Percentiles rank a stretch among this genome's conserved stretches.
Evolutionary conservation across 2,329 filamentous ascomycete species (phyloP).

Genomic region (Westerdykella sp.): DNA sequence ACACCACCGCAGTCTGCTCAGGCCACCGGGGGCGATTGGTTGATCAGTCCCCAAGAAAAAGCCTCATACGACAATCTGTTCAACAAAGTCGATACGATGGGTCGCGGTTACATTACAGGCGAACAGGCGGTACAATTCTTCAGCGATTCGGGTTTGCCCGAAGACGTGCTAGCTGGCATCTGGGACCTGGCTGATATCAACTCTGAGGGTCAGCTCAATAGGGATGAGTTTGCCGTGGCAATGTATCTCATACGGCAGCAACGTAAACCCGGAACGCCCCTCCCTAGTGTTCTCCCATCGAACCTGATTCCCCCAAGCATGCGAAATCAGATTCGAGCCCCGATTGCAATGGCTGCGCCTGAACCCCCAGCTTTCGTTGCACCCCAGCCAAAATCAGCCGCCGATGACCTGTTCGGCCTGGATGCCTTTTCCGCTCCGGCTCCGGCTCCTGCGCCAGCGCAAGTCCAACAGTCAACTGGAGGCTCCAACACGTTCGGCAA

Average conservation of each 20-base stretch:
- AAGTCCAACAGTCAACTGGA: slow-evolving; percentile 66
- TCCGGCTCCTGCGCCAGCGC: slow-evolving; percentile 46
- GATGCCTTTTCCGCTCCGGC: slow-evolving; percentile 59
- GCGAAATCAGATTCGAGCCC: slow-evolving; percentile 55
- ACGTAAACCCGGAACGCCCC: slow-evolving; percentile 61
- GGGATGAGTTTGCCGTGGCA: slow-evolving; percentile 91
- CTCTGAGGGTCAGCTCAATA: slow-evolving; percentile 75
- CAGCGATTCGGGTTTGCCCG: slow-evolving; percentile 81
- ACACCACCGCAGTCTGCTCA: slow-evolving; percentile 47
- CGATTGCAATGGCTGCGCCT: slow-evolving; percentile 39
- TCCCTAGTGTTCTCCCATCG: slow-evolving; percentile 72
- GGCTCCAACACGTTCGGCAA: slow-evolving; percentile 51
- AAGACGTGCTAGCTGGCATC: slow-evolving; percentile 85
- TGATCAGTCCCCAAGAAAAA: slow-evolving; percentile 78
- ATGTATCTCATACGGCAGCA: slow-evolving; percentile 97
- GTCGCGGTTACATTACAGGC: slow-evolving; percentile 78
- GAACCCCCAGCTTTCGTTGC: slow-evolving; percentile 49
- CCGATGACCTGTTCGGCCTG: slow-evolving; percentile 90
- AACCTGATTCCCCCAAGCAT: slow-evolving; percentile 82
- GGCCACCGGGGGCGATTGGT: slow-evolving; percentile 64
- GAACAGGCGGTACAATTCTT: slow-evolving; percentile 94
- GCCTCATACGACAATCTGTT: slow-evolving; percentile 82
- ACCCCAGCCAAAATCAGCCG: slow-evolving; percentile 64
- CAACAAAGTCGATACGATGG: slow-evolving; percentile 70
- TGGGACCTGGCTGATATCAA: slow-evolving; percentile 97